Evolutionary conservation across 2,329 filamentous ascomycete species (phyloP).

Genomic region (Aspergillus sp.): DNA sequence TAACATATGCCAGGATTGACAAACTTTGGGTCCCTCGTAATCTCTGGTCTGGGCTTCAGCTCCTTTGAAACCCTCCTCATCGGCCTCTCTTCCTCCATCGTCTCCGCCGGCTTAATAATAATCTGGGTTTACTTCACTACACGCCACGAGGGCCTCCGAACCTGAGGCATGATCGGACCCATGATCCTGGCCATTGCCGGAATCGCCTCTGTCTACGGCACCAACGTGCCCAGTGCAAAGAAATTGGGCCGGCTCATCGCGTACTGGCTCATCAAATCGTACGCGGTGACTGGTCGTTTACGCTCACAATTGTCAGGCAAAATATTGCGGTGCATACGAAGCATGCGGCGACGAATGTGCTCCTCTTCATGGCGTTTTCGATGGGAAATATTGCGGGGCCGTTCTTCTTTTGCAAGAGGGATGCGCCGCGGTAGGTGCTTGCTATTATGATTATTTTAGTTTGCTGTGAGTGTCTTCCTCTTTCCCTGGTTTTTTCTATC

Average conservation of each 20-base stretch:
- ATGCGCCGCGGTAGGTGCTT: neutral
- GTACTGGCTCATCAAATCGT: neutral
- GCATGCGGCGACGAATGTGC: neutral
- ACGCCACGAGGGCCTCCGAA: neutral
- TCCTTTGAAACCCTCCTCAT: neutral
- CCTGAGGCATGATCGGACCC: neutral
- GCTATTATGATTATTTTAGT: neutral
- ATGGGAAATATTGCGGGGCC: constrained; percentile 1
- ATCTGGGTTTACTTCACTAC: neutral
- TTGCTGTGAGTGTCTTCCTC: neutral
- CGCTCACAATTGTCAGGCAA: neutral
- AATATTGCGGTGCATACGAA: constrained; percentile 3
- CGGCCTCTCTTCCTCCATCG: neutral
- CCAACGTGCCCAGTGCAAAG: neutral
- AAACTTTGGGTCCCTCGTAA: neutral
- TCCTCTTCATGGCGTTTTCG: neutral
- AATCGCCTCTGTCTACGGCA: neutral
- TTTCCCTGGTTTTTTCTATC: too few species aligned
- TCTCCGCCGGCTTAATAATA: neutral
- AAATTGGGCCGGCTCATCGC: neutral
- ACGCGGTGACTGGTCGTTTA: neutral
- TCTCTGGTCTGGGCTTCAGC: neutral
- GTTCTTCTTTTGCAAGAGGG: neutral
- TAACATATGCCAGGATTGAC: neutral
- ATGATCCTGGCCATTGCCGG: neutral